Evolutionary conservation across 2,329 filamentous ascomycete genomes (phyloP).

Genomic region (Gremmenia infestans): DNA sequence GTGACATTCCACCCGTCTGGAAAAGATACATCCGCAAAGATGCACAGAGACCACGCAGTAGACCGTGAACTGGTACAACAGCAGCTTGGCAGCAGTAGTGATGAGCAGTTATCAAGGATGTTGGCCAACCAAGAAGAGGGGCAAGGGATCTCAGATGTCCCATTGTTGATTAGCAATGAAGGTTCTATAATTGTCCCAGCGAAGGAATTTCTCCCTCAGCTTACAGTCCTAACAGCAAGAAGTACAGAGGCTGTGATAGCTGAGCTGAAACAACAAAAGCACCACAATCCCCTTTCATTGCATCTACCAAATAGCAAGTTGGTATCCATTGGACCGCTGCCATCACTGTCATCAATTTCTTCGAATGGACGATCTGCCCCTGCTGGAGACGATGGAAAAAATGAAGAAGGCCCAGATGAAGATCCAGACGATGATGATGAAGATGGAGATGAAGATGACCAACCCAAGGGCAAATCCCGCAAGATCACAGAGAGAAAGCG

Average conservation of each 20-base stretch:
- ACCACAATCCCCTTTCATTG: neutral
- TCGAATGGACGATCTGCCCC: neutral
- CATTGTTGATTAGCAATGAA: neutral
- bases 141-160: no score
- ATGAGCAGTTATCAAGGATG: no score
- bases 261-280: constrained; percentile 21
- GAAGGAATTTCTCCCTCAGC: neutral
- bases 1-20: no score
- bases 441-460: constrained; percentile 21
- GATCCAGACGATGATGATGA: constrained; percentile 9
- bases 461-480: constrained; percentile 30
- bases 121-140: no score
- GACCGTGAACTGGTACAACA: no score
- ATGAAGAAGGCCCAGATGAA: constrained; percentile 4
- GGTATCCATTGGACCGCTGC: neutral
- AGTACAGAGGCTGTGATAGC: constrained; percentile 28
- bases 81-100: no score
- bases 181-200: neutral
- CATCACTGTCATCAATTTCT: neutral
- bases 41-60: no score
- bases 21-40: no score
- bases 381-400: constrained; percentile 6
- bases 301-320: neutral
- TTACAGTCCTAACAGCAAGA: constrained; percentile 21
- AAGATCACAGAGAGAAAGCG: constrained; percentile 45